Evolutionary conservation across 805 yeast genomes (phyloP), one percentile per base, ranked within the genome.

Genomic region (Priceomyces haplophilus): DNA sequence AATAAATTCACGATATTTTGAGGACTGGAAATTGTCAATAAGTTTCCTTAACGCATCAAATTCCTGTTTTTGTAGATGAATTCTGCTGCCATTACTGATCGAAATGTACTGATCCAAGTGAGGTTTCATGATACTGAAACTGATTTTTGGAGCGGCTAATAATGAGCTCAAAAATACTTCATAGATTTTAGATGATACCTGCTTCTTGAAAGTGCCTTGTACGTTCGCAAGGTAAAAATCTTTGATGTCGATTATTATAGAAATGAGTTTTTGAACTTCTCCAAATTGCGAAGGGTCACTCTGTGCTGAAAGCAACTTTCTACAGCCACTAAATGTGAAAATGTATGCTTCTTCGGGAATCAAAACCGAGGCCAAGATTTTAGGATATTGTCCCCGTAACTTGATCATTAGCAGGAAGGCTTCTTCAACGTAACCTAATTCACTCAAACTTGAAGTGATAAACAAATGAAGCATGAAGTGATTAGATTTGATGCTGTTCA

Each of bases 401-500:
- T 53, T 61, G 19, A 43, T 44, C 25, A 62, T 41, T 6, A 65
- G 37, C 24, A 54, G 53, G 15, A 55, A 46, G 3, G 72, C 67
- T 45, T 61, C 66, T 6, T 43, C 43, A 10, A 54, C 40, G 23
- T 50, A 44, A 1, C 58, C 60, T 25, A 54, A 46, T 6, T 59
- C 56, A 36, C 67, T 60, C 4, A 68, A 52, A 17, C 59, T 43
- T 4, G 57, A 50, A 8, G 63, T 47, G 2, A 69, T 46, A 43
- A 65, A 69, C 3, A 46, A 36, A 20, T 55, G 52, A 18, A 67
- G 40, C 37, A 57, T 39, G 20, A 46, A 57, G 44, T 67, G 72
- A 32, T 54, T 49, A 3, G 59, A 41, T 10, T 46, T 24, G 19
- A 57, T 44, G 12, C 52, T 45, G 1, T 56, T 48, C 10, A 58